A percentile compares a stretch with the other conserved stretches of the same genome.
phyloP scores from a whole-genome alignment of 2,329 filamentous ascomycete genomes.

The Lecanoromycetidae sp. region DNA sequence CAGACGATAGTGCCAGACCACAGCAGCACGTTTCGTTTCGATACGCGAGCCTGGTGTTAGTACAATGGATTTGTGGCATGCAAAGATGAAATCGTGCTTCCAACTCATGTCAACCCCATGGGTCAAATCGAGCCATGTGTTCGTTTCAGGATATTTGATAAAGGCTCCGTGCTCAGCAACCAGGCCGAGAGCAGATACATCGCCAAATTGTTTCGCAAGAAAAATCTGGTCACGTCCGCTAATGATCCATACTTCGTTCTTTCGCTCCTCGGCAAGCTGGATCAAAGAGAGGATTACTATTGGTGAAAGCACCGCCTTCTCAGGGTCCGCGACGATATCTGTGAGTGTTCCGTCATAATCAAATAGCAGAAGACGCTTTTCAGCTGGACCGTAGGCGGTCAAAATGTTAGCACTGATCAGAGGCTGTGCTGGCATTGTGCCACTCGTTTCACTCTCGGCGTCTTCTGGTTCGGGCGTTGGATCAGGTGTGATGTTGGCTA shows the following conservation, averaged over 20 bases:
- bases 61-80: slow-evolving; percentile 83
- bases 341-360: slow-evolving; percentile 97
- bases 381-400: slow-evolving; percentile 25
- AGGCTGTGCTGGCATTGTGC: too few species aligned
- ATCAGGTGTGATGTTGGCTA: too few species aligned
- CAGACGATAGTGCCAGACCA: slow-evolving; percentile 29
- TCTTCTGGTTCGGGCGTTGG: too few species aligned
- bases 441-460: too few species aligned
- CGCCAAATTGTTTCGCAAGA: slow-evolving; percentile 79
- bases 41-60: slow-evolving; percentile 81
- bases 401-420: neutral
- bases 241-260: slow-evolving; percentile 95
- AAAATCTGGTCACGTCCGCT: slow-evolving; percentile 90
- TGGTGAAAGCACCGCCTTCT: slow-evolving; percentile 76
- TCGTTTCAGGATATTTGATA: slow-evolving; percentile 64
- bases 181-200: slow-evolving; percentile 78
- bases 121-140: slow-evolving; percentile 79
- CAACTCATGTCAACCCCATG: slow-evolving; percentile 83
- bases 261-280: slow-evolving; percentile 64
- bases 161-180: slow-evolving; percentile 96
- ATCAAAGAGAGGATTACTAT: slow-evolving; percentile 69
- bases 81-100: slow-evolving; percentile 71
- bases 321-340: slow-evolving; percentile 84
- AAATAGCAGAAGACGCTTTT: slow-evolving; percentile 81
- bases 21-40: slow-evolving; percentile 37